Evolutionary conservation across 129 eudicot genomes (phyloP).

Genomic region (Arctium lappa): DNA sequence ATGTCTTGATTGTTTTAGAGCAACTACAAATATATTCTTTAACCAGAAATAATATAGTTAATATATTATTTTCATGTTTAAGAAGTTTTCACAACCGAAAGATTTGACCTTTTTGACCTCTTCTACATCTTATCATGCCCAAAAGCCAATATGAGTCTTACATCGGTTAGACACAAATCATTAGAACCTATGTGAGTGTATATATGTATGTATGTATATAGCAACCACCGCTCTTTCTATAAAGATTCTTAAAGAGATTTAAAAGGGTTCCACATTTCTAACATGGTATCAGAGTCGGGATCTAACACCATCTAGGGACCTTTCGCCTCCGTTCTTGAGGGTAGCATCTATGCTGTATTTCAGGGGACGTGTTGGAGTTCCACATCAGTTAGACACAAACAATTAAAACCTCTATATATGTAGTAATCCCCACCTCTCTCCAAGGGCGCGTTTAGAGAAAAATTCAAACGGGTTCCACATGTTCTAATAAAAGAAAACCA

Average conservation of each 20-base stretch:
- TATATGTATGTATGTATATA: no score
- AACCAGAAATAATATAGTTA: no score
- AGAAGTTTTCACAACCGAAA: no score
- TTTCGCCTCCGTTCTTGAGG: no score
- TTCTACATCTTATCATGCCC: no score
- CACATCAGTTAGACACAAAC: background rate
- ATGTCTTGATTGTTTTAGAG: no score
- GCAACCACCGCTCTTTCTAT: background rate
- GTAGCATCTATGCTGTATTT: background rate
- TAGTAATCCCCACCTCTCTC: background rate
- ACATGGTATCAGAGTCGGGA: background rate
- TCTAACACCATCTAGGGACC: background rate
- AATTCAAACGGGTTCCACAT: background rate
- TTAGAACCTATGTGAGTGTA: no score
- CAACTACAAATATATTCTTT: no score
- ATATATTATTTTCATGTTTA: no score
- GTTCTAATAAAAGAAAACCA: background rate
- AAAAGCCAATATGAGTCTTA: no score
- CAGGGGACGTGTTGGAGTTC: background rate
- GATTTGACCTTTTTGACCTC: no score
- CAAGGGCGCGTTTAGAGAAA: background rate
- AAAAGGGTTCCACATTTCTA: background rate
- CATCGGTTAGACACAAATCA: no score
- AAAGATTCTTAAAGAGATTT: background rate
- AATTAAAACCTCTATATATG: background rate